These are phyloP conservation scores for Limonium bicolor DNA, from an alignment of 148 eudicot genomes.

Conservation along the genomic window DNA sequence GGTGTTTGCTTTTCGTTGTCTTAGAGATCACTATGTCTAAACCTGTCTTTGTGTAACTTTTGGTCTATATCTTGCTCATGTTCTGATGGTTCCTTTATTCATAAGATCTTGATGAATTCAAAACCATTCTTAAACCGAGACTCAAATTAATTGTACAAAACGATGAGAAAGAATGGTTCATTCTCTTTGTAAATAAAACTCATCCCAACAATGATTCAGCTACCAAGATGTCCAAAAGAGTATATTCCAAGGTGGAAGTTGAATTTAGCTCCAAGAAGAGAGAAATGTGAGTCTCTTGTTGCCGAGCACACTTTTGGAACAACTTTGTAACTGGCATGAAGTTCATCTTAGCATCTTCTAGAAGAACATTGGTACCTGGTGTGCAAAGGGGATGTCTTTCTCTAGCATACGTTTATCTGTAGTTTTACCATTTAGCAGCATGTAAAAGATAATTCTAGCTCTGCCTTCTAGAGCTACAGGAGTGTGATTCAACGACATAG, in stretches of 20 bases:
- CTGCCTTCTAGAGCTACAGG: no score
- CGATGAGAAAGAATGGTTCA: slow-evolving; percentile 94
- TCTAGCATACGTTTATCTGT: no score
- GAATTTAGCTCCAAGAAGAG: slow-evolving; percentile 97
- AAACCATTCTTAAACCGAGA: slow-evolving; percentile 83
- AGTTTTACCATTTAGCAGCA: no score
- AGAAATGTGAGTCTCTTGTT: slow-evolving; percentile 45
- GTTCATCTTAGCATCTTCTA: neutral
- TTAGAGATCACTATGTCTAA: neutral
- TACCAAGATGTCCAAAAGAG: slow-evolving; percentile 86
- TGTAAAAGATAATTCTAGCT: no score
- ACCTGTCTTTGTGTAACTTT: neutral
- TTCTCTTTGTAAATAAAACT: slow-evolving; percentile 86
- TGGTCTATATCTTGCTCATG: neutral
- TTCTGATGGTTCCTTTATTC: neutral
- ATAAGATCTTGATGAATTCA: slow-evolving; percentile 97
- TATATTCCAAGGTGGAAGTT: slow-evolving; percentile 84
- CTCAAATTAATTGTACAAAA: slow-evolving; percentile 76
- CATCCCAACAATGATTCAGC: slow-evolving; percentile 85
- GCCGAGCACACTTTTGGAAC: neutral
- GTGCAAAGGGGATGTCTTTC: no score
- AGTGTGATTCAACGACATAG: no score
- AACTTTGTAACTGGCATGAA: neutral
- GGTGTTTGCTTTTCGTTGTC: neutral
- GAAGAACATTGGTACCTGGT: neutral